Base-by-base conservation (phyloP, 176 grass and related monocot genomes). In the Poa pratensis region DNA sequence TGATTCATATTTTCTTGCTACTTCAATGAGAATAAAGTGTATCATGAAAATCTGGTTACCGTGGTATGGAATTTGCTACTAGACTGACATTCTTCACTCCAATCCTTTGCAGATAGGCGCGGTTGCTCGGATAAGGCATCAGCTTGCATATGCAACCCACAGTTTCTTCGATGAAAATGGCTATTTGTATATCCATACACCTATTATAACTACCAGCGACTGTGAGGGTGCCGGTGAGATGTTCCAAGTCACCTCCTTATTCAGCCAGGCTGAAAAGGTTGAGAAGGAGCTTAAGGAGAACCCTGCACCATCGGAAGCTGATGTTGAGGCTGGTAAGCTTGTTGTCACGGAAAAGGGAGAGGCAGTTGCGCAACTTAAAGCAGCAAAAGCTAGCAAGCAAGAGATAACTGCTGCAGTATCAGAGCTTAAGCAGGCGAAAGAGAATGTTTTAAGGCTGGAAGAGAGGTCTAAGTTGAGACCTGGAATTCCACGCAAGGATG, bases 201-300 rank as follows among this genome's bases (percentile, higher is more conserved):
- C 93, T 10, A 98, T 98, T 79, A 90, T 98, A 80, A 98, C 96
- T 50, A 95, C 91, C 17, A 95, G 93, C 60, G 91, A 98, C 62
- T 98, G 96, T 78, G 96, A 98, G 84, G 96, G 96, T 77, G 96
- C 93, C 26, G 96, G 96, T 63, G 96, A 98, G 87, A 98, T 98
- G 93, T 98, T 98, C 74, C 96, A 98, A 86, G 93, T 94, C 23
- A 98, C 93, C 0, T 86, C 89, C 76, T 87, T 98, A 18, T 92
- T 98, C 54, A 95, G 85, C 75, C 91, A 94, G 55, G 89, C 93
- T 69, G 93, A 98, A 71, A 98, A 95, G 75, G 51, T 80, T 20
- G 95, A 91, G 79, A 94, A 98, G 76, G 93, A 95, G 73, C 79
- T 98, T 34, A 93, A 87, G 84, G 86, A 90, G 54, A 89, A 92